Conservation (phyloP, 768 basidiomycete species). For the Tulasnella sp. region DNA sequence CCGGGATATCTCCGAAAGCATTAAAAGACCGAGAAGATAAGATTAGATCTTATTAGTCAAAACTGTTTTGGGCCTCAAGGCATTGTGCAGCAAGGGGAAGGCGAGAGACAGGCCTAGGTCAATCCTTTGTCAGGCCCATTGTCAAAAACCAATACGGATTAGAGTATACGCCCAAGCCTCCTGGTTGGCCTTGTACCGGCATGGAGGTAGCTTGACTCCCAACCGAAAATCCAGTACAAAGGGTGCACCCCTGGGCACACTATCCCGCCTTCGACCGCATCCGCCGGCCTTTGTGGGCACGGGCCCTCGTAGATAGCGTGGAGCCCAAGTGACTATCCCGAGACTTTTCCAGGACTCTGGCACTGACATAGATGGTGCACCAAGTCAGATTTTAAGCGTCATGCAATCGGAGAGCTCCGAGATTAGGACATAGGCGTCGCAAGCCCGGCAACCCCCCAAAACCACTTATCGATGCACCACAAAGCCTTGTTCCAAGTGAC, state of each 20-base stretch:
- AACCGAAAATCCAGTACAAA: not conserved
- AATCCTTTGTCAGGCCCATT: not conserved
- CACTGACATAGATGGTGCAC: not conserved
- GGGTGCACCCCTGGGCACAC: not conserved
- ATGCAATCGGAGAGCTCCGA: not conserved
- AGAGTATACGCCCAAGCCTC: not conserved
- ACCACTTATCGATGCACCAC: not conserved
- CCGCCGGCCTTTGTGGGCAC: not conserved
- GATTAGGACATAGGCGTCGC: not conserved
- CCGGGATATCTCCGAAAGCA: not conserved
- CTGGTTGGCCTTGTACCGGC: not conserved
- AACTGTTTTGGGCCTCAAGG: not conserved
- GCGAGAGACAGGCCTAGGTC: not conserved
- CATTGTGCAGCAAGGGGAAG: not conserved
- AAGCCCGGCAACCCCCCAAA: not conserved
- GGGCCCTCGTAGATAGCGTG: not conserved
- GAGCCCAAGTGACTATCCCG: not conserved
- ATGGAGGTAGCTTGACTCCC: not conserved
- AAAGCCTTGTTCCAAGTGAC: not conserved
- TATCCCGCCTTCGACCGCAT: not conserved
- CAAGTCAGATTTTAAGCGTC: not conserved
- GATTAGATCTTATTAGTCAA: too few relatives aligned
- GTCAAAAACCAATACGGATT: not conserved
- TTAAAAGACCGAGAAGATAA: not conserved
- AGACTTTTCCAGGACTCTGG: not conserved